phyloP scores from a whole-genome alignment of 2,329 filamentous ascomycete species.

The Alternaria longipes region DNA sequence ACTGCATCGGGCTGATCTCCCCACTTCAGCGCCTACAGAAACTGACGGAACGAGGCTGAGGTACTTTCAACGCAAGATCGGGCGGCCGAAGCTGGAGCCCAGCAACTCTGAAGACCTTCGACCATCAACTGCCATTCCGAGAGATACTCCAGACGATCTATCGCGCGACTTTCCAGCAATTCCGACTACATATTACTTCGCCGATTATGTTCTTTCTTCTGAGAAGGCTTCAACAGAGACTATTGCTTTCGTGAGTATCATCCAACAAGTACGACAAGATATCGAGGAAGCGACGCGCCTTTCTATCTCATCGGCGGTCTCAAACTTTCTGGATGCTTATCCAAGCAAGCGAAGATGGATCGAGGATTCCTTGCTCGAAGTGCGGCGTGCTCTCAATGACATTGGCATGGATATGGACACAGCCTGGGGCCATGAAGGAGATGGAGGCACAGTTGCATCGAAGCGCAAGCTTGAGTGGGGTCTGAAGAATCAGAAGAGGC shows the following conservation, averaged over 20 bases:
- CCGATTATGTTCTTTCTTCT: conserved; percentile 35
- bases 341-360: conserved; percentile 39
- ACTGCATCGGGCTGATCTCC: conserved; percentile 17
- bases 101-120: conserved; percentile 16
- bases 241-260: conserved; percentile 33
- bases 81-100: conserved; percentile 14
- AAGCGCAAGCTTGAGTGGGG: conserved; percentile 44
- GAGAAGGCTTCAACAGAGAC: conserved; percentile 37
- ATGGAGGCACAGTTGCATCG: conserved; percentile 29
- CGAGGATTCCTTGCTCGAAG: conserved; percentile 33
- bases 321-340: conserved; percentile 32
- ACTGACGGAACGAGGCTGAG: conserved; percentile 15
- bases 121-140: conserved; percentile 10
- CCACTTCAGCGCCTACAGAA: conserved; percentile 8
- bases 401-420: conserved; percentile 43
- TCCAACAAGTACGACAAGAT: conserved; percentile 41
- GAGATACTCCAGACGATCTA: conserved; percentile 19
- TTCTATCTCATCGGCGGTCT: conserved; percentile 27
- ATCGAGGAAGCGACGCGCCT: conserved; percentile 41
- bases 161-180: conserved; percentile 29
- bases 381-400: conserved; percentile 37
- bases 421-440: conserved; percentile 32
- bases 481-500: conserved; percentile 38
- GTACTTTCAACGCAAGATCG: conserved; percentile 26
- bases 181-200: conserved; percentile 39